Percentiles rank a stretch among this genome's conserved stretches.
Evolutionary conservation across 2,329 filamentous ascomycete genomes (phyloP).

Genomic region (Tolypocladium ovalisporum): DNA sequence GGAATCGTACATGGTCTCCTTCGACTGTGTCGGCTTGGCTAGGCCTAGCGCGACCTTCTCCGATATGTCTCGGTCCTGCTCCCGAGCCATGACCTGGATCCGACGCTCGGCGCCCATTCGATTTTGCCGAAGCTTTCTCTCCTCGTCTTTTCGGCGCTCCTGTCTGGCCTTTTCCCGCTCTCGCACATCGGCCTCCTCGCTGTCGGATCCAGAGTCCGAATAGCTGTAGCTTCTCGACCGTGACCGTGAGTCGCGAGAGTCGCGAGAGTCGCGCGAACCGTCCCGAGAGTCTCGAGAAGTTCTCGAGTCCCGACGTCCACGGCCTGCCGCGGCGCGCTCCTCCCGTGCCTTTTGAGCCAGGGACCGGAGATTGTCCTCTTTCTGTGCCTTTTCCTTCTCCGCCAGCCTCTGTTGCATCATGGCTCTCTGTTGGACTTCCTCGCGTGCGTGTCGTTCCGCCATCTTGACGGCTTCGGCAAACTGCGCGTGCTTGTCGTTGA

Average conservation of each 20-base stretch:
- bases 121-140: slow-evolving; percentile 83
- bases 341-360: slow-evolving; percentile 87
- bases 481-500: slow-evolving; percentile 97
- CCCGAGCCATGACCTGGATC: slow-evolving; percentile 84
- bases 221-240: slow-evolving; percentile 39
- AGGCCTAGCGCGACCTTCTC: slow-evolving; percentile 93
- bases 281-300: slow-evolving; percentile 25
- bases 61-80: slow-evolving; percentile 93
- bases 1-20: slow-evolving; percentile 95
- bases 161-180: slow-evolving; percentile 68
- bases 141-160: slow-evolving; percentile 71
- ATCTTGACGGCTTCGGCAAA: slow-evolving; percentile 92
- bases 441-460: slow-evolving; percentile 85
- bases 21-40: slow-evolving; percentile 85
- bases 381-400: slow-evolving; percentile 90
- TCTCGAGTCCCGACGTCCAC: slow-evolving; percentile 26
- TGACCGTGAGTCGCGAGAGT: slow-evolving; percentile 27
- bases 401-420: slow-evolving; percentile 93
- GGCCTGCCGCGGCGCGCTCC: slow-evolving; percentile 50
- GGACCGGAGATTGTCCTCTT: slow-evolving; percentile 82
- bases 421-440: slow-evolving; percentile 86
- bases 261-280: slow-evolving; percentile 26
- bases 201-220: slow-evolving; percentile 36
- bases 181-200: slow-evolving; percentile 59
- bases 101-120: slow-evolving; percentile 91